phyloP scores from a whole-genome alignment of 306 rosid genomes.

The Notholithocarpus densiflorus region DNA sequence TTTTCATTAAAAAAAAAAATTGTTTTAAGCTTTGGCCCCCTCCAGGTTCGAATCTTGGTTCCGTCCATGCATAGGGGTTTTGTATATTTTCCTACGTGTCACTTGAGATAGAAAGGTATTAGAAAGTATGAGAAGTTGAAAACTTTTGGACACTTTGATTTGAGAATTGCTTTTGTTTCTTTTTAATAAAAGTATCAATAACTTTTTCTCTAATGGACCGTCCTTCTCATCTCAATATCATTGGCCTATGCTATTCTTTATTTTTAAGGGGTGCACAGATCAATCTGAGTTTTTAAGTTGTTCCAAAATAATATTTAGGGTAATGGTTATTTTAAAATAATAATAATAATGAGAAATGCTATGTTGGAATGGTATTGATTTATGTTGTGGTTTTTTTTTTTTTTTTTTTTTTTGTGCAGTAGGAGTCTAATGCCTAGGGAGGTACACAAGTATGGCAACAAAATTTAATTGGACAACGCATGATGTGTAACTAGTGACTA shows the following conservation, averaged over 20 bases:
- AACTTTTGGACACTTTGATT: conserved; percentile 22
- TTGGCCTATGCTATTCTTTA: neutral
- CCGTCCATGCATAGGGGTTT: too few relatives aligned
- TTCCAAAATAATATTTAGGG: neutral
- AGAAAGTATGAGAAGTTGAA: conserved; percentile 20
- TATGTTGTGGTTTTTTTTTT: conserved; percentile 14
- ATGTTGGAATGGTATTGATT: conserved; percentile 8
- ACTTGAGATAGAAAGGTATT: neutral
- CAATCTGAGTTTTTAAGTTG: too few relatives aligned
- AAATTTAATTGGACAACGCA: neutral
- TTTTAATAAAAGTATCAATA: neutral
- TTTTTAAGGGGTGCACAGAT: too few relatives aligned
- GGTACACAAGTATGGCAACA: conserved; percentile 38
- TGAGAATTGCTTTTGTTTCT: conserved; percentile 7
- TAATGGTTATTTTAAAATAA: neutral
- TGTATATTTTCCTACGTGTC: too few relatives aligned
- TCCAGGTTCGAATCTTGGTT: too few relatives aligned
- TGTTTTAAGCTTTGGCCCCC: too few relatives aligned
- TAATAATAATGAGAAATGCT: neutral
- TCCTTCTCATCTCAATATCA: conserved; percentile 1
- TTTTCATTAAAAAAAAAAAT: too few relatives aligned
- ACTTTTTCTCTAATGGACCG: conserved; percentile 7
- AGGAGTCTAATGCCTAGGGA: conserved; percentile 87
- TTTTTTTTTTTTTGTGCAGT: conserved; percentile 69
- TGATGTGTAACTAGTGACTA: neutral